phyloP scores from a whole-genome alignment of 208 protist species.

The Wallacemonas collosoma region DNA sequence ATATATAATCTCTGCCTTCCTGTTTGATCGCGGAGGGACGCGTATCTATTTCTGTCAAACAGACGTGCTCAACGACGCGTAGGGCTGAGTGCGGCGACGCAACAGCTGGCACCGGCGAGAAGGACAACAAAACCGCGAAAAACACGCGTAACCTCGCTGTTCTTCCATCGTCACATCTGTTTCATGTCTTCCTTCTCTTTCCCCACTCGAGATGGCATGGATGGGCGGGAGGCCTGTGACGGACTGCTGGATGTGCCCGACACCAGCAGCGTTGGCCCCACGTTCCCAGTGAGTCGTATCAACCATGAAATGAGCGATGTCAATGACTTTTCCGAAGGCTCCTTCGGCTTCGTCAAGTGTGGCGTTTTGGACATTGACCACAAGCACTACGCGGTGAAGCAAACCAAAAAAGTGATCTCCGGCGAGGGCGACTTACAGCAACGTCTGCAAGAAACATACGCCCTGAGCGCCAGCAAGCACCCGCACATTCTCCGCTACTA shows the following conservation, averaged over 20 bases:
- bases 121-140: too few relatives aligned
- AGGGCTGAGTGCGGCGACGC: too few relatives aligned
- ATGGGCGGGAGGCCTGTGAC: background rate
- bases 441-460: conserved; percentile 80
- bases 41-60: too few relatives aligned
- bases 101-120: too few relatives aligned
- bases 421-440: conserved; percentile 81
- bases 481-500: conserved; percentile 86
- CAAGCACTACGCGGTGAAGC: conserved; percentile 80
- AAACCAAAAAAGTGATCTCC: conserved; percentile 67
- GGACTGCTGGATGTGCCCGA: conserved; percentile 16
- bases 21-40: too few relatives aligned
- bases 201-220: background rate
- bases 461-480: conserved; percentile 67
- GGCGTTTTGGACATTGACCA: conserved; percentile 62
- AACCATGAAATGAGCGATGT: conserved; percentile 79
- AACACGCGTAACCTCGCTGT: too few relatives aligned
- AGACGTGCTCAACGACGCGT: too few relatives aligned
- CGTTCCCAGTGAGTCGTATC: conserved; percentile 56
- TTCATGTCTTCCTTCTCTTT: background rate
- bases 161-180: background rate
- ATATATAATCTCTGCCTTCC: too few relatives aligned
- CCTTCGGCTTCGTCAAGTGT: conserved; percentile 71
- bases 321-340: conserved; percentile 61
- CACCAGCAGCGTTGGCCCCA: conserved; percentile 37